phyloP scores from a whole-genome alignment of 2,329 filamentous ascomycete species.

The Ramularia collo-cygni region DNA sequence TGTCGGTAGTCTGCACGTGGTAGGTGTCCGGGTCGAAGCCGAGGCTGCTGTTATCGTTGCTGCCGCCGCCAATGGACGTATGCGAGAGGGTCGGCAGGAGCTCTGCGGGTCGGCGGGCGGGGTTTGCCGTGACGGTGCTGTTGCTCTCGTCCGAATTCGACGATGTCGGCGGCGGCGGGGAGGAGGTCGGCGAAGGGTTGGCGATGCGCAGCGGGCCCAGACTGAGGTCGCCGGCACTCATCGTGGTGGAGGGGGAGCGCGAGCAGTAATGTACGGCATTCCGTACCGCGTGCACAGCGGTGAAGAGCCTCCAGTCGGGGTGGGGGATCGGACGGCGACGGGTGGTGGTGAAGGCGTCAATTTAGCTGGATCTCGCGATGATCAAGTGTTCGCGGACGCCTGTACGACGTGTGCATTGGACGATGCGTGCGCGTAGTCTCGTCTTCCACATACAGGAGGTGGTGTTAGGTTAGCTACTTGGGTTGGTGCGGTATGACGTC shows the following conservation, averaged over 20 bases:
- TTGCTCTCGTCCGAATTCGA: conserved; percentile 31
- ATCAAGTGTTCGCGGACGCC: background rate
- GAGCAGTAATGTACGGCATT: conserved; percentile 1
- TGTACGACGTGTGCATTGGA: background rate
- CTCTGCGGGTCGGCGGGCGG: conserved; percentile 24
- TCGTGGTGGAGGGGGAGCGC: conserved; percentile 37
- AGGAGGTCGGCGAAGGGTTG: conserved; percentile 66
- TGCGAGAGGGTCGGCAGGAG: conserved; percentile 31
- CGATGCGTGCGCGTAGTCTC: no score
- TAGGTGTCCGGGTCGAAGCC: conserved; percentile 38
- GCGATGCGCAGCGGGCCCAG: conserved; percentile 93
- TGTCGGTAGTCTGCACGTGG: conserved; percentile 19
- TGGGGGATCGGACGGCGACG: background rate
- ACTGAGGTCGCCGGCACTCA: conserved; percentile 81
- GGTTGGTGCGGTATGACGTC: no score
- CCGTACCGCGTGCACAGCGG: no score
- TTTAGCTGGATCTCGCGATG: no score
- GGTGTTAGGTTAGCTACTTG: no score
- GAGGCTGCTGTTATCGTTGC: conserved; percentile 23
- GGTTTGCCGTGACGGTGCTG: conserved; percentile 32
- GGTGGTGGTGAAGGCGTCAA: background rate
- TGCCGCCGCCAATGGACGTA: conserved; percentile 26
- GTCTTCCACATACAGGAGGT: no score
- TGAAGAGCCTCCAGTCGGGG: background rate
- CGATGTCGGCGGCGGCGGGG: conserved; percentile 20